A percentile compares a stretch with the other conserved stretches of the same genome.
These are phyloP conservation scores for Hypoxylon subgilvum DNA, from an alignment of 495 filamentous ascomycete genomes.

Conservation along the genomic window DNA sequence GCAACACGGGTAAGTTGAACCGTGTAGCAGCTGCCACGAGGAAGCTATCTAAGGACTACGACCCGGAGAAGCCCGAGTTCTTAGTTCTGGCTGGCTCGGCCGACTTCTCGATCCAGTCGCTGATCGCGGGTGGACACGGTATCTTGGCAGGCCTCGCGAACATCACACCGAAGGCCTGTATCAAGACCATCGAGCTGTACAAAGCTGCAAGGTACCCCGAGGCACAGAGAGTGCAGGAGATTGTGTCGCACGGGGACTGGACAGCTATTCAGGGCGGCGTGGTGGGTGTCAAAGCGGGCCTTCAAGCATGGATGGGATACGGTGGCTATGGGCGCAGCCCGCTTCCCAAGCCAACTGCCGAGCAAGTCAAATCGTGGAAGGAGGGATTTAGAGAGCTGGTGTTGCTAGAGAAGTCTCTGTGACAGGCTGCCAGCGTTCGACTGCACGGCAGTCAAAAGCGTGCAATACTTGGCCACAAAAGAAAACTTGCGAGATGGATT, in stretches of 20 bases:
- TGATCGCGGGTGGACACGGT: constrained; percentile 74
- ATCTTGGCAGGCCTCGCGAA: constrained; percentile 84
- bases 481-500: neutral
- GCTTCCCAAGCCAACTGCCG: constrained; percentile 68
- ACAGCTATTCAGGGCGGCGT: constrained; percentile 79
- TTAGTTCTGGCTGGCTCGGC: constrained; percentile 84
- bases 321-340: constrained; percentile 79
- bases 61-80: constrained; percentile 63
- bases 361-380: constrained; percentile 66
- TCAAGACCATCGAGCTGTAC: constrained; percentile 74
- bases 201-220: constrained; percentile 69
- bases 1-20: constrained; percentile 84
- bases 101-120: constrained; percentile 79
- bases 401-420: constrained; percentile 60
- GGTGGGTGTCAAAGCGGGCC: constrained; percentile 79
- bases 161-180: constrained; percentile 74
- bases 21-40: constrained; percentile 79
- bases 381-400: constrained; percentile 78
- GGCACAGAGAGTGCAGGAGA: constrained; percentile 71
- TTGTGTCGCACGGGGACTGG: constrained; percentile 78
- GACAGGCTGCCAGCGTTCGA: constrained; percentile 15
- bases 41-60: constrained; percentile 69
- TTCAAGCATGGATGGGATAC: constrained; percentile 78
- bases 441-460: neutral
- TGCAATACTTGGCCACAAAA: neutral